Percentiles rank a stretch among this genome's conserved stretches.
Evolutionary conservation across 2,329 filamentous ascomycete species (phyloP).

Genomic region (Aspergillus unguis): DNA sequence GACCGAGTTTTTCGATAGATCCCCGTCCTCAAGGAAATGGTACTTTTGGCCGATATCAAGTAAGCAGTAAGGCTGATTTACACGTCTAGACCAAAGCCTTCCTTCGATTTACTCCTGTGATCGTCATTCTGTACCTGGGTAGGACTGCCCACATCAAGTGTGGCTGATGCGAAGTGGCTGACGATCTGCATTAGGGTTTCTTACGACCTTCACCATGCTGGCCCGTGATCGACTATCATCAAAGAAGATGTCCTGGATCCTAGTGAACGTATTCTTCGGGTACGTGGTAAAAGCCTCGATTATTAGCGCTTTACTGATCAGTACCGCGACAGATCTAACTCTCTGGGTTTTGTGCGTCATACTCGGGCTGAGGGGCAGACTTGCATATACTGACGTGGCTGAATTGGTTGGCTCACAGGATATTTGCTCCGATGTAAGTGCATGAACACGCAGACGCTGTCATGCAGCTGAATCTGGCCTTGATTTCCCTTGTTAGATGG

Average conservation of each 20-base stretch:
- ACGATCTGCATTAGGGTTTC: conserved; percentile 57
- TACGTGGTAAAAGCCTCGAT: conserved; percentile 30
- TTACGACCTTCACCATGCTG: conserved; percentile 70
- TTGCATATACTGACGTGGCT: conserved; percentile 36
- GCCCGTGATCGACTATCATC: conserved; percentile 56
- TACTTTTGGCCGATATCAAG: conserved; percentile 25
- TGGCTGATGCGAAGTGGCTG: not conserved
- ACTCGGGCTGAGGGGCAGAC: conserved; percentile 11
- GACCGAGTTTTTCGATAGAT: conserved; percentile 50
- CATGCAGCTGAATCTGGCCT: conserved; percentile 29
- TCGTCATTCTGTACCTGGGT: conserved; percentile 77
- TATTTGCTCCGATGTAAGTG: conserved; percentile 38
- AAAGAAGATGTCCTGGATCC: conserved; percentile 57
- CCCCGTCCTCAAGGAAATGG: conserved; percentile 90
- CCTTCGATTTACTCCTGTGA: conserved; percentile 73
- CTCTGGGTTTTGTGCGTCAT: conserved; percentile 57
- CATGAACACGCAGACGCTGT: conserved; percentile 26
- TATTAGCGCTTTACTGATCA: conserved; percentile 21
- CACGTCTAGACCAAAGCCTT: conserved; percentile 70
- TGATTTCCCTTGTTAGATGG: conserved; percentile 30
- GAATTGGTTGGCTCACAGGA: conserved; percentile 41
- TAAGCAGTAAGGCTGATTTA: conserved; percentile 27
- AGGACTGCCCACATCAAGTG: conserved; percentile 15
- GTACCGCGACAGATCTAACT: conserved; percentile 46
- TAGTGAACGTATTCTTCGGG: conserved; percentile 63